phyloP scores from a whole-genome alignment of 2,329 filamentous ascomycete genomes.

The Botryotinia globosa region DNA sequence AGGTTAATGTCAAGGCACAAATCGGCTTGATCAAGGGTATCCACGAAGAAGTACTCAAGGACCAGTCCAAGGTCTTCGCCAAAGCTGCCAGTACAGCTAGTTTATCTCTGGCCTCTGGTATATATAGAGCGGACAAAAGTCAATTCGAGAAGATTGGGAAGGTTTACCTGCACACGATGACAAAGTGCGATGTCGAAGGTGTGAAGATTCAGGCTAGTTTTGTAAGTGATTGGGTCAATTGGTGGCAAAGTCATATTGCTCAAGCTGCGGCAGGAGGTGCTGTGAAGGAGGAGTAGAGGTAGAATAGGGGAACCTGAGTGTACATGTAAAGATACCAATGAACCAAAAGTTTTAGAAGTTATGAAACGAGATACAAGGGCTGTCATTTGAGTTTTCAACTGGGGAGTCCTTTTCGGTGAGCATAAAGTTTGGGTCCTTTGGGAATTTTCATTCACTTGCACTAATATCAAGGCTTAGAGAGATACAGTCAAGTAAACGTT shows the following conservation, averaged over 20 bases:
- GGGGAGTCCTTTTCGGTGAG: background rate
- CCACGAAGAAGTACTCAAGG: slow-evolving; percentile 64
- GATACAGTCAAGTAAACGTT: background rate
- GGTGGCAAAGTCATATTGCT: slow-evolving; percentile 54
- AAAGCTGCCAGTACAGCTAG: slow-evolving; percentile 72
- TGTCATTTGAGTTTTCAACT: background rate
- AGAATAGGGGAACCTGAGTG: background rate
- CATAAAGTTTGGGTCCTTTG: background rate
- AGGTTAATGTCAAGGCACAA: slow-evolving; percentile 42
- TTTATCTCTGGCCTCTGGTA: slow-evolving; percentile 61
- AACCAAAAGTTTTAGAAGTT: background rate
- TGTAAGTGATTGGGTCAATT: slow-evolving; percentile 72
- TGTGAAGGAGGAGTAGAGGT: slow-evolving; percentile 1
- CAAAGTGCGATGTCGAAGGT: slow-evolving; percentile 56
- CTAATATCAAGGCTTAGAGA: background rate
- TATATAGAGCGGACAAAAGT: slow-evolving; percentile 54
- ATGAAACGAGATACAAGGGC: background rate
- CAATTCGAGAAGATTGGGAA: slow-evolving; percentile 55
- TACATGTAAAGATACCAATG: slow-evolving; percentile 14
- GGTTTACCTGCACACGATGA: slow-evolving; percentile 63
- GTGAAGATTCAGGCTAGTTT: slow-evolving; percentile 62
- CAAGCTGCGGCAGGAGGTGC: slow-evolving; percentile 8
- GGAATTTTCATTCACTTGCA: background rate
- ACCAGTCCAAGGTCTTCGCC: slow-evolving; percentile 66
- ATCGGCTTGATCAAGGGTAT: slow-evolving; percentile 59